These are phyloP conservation scores for Phytopythium cucurbitacearum DNA, from an alignment of 352 stramenopile genomes.

Conservation along the genomic window DNA sequence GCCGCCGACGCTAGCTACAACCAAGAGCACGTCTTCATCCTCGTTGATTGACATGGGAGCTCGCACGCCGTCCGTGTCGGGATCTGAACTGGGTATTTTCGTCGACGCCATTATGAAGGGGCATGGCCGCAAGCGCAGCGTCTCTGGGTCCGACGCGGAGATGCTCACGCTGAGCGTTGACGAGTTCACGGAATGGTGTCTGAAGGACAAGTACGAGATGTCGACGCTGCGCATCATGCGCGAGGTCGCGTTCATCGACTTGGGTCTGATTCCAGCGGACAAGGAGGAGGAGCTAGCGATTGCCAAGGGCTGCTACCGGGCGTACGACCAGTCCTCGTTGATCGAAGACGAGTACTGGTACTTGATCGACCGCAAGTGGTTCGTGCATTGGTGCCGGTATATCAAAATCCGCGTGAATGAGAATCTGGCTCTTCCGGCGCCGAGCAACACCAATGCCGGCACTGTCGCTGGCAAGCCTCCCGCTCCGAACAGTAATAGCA, in stretches of 20 bases:
- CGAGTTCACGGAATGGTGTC: constrained; percentile 64
- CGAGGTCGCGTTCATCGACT: constrained; percentile 79
- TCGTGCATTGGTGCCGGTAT: constrained; percentile 83
- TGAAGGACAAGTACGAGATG: constrained; percentile 76
- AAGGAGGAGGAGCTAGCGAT: constrained; percentile 81
- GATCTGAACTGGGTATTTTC: constrained; percentile 74
- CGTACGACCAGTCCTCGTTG: constrained; percentile 60
- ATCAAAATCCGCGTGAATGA: constrained; percentile 45
- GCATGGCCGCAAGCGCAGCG: constrained; percentile 30
- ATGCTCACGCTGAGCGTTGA: constrained; percentile 49
- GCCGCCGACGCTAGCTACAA: constrained; percentile 34
- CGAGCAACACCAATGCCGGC: constrained; percentile 6
- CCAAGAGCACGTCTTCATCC: constrained; percentile 50
- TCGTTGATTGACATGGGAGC: constrained; percentile 49
- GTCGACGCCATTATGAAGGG: constrained; percentile 72
- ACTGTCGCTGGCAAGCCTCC: constrained; percentile 30
- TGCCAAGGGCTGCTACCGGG: constrained; percentile 65
- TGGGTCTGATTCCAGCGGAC: constrained; percentile 60
- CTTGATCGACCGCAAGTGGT: constrained; percentile 81
- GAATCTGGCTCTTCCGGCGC: constrained; percentile 14
- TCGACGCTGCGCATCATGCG: constrained; percentile 76
- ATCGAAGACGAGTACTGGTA: constrained; percentile 86
- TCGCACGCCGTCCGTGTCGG: constrained; percentile 67
- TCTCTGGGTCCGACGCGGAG: constrained; percentile 25
- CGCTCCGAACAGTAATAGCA: constrained; percentile 20